Conservation (phyloP, 495 filamentous ascomycete genomes). For the Penicillium herquei region DNA sequence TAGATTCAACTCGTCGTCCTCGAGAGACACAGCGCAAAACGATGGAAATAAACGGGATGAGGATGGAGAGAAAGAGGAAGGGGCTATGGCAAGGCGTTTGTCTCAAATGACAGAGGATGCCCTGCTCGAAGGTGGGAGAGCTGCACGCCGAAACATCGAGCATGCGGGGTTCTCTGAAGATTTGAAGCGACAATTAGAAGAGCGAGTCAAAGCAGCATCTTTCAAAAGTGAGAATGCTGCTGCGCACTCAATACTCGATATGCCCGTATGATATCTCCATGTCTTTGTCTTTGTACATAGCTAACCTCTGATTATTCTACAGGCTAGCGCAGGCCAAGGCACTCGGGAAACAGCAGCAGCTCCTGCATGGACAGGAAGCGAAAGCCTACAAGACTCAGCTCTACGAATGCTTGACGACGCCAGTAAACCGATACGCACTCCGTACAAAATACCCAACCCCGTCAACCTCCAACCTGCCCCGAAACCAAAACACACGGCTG, state of each 20-base stretch:
- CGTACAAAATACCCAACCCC: conserved; percentile 52
- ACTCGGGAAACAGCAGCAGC: conserved; percentile 70
- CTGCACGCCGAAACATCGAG: conserved; percentile 70
- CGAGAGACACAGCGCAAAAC: conserved; percentile 5
- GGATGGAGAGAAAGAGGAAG: conserved; percentile 19
- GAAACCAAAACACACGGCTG: conserved; percentile 43
- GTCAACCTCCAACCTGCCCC: conserved; percentile 62
- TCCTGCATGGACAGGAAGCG: conserved; percentile 75
- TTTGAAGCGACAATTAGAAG: conserved; percentile 70
- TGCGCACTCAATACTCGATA: conserved; percentile 63
- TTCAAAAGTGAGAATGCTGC: conserved; percentile 69
- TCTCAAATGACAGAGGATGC: conserved; percentile 78
- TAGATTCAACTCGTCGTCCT: conserved; percentile 21
- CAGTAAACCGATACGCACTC: conserved; percentile 65
- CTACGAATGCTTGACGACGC: conserved; percentile 87
- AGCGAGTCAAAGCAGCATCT: conserved; percentile 65
- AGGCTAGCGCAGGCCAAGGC: conserved; percentile 61
- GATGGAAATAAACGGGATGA: conserved; percentile 7
- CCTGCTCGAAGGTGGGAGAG: conserved; percentile 66
- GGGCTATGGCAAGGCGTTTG: conserved; percentile 70
- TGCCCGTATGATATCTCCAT: conserved; percentile 50
- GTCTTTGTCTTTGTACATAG: not conserved
- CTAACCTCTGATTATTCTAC: conserved; percentile 27
- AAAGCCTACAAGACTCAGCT: conserved; percentile 69
- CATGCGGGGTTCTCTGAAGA: conserved; percentile 88